Evolutionary conservation across 2,329 filamentous ascomycete genomes (phyloP).

Genomic region (Cladosporium sp.): DNA sequence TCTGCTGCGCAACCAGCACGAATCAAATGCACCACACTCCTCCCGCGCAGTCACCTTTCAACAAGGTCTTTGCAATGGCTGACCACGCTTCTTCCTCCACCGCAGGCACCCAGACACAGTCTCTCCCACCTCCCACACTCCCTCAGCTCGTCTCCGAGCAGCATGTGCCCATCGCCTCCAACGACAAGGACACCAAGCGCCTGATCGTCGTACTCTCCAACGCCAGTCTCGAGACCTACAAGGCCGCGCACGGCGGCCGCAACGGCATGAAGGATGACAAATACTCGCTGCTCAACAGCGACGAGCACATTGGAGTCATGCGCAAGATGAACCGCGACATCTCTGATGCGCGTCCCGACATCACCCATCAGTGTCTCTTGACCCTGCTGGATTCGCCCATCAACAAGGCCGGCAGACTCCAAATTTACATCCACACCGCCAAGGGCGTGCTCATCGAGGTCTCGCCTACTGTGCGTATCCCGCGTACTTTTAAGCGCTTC

Average conservation of each 20-base stretch:
- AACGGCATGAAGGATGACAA: conserved; percentile 80
- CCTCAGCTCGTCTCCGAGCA: conserved; percentile 94
- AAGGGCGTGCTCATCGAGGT: conserved; percentile 98
- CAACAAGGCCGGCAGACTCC: conserved; percentile 96
- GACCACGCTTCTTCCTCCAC: conserved; percentile 24
- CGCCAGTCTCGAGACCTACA: conserved; percentile 96
- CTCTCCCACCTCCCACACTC: conserved; percentile 84
- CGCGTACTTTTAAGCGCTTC: conserved; percentile 97
- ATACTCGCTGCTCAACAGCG: conserved; percentile 95
- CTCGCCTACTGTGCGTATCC: conserved; percentile 95
- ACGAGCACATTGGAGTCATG: conserved; percentile 99
- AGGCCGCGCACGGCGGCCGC: conserved; percentile 64
- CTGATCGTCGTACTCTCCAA: conserved; percentile 96
- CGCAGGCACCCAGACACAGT: conserved; percentile 66
- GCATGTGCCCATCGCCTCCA: conserved; percentile 76
- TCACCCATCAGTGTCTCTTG: conserved; percentile 97
- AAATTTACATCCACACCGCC: conserved; percentile 98
- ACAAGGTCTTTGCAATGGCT: conserved; percentile 40
- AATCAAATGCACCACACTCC: conserved; percentile 22
- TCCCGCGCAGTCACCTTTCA: conserved; percentile 32
- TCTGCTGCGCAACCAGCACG: conserved; percentile 24
- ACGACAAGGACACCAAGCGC: conserved; percentile 86
- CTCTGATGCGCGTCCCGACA: conserved; percentile 94
- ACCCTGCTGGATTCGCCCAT: conserved; percentile 96
- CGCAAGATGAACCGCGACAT: conserved; percentile 99